These are phyloP conservation scores for Aspergillus ellipticus DNA, from an alignment of 495 filamentous ascomycete genomes.

Conservation along the genomic window DNA sequence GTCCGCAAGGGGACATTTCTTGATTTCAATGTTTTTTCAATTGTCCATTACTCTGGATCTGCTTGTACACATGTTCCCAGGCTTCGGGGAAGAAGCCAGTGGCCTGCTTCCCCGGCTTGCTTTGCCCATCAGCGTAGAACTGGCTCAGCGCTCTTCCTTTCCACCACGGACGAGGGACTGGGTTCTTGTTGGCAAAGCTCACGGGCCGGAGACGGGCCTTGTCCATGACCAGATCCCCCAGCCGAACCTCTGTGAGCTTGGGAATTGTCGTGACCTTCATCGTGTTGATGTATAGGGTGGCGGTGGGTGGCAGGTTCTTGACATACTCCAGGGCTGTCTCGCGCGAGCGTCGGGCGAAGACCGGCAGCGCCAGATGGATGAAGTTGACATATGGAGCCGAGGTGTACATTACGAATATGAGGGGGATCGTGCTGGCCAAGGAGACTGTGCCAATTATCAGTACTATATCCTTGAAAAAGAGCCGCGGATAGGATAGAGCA, in stretches of 20 bases:
- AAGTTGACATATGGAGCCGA: slow-evolving; percentile 69
- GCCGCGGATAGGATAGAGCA: neutral
- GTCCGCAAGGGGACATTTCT: neutral
- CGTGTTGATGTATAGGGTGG: slow-evolving; percentile 65
- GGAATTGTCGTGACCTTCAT: slow-evolving; percentile 56
- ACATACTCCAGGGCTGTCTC: slow-evolving; percentile 63
- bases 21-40: slow-evolving; percentile 6
- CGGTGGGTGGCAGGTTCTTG: slow-evolving; percentile 56
- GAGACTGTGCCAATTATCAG: slow-evolving; percentile 39
- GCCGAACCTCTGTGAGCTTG: slow-evolving; percentile 34
- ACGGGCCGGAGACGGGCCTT: slow-evolving; percentile 34
- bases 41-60: slow-evolving; percentile 27
- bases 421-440: slow-evolving; percentile 57
- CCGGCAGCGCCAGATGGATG: slow-evolving; percentile 65
- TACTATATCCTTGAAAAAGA: slow-evolving; percentile 1
- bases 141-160: slow-evolving; percentile 24
- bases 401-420: slow-evolving; percentile 62
- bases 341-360: slow-evolving; percentile 64
- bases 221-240: slow-evolving; percentile 35
- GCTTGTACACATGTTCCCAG: slow-evolving; percentile 39
- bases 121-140: slow-evolving; percentile 33
- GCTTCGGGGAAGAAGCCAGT: slow-evolving; percentile 41
- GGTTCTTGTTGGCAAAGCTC: slow-evolving; percentile 36
- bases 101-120: slow-evolving; percentile 32
- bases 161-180: slow-evolving; percentile 32